Base-by-base conservation (phyloP, 2,329 filamentous ascomycete species). In the Fusarium liriodendri region DNA sequence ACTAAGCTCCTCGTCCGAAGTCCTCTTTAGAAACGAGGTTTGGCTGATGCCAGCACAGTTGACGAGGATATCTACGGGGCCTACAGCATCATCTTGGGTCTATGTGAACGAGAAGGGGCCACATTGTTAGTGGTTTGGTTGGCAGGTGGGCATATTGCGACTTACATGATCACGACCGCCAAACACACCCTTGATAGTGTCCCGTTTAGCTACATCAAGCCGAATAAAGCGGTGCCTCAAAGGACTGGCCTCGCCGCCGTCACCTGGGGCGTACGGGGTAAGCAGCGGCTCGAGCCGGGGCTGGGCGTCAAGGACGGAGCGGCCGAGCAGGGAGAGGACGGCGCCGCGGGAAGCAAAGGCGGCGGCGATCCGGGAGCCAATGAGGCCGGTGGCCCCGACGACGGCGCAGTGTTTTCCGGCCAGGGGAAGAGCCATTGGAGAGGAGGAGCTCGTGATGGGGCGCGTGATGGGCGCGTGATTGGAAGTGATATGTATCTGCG, bases 21-120 rank as follows among this genome's bases (percentile, higher is more conserved):
- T 90, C 11, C 86, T 84, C 52, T 89, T 83, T n/a, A 97, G 86
- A 1, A 94, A 84, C 0, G 87, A 89, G 14, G 87, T 87, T 74
- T 95, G 91, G 0, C 92, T 87, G 25, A 95, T 85, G 11, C 95
- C 95, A 0, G 95, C 95, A 29, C 93, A 93, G 79, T 97, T 97
- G 72, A 97, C 88, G 1, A 97, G 88, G 33, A 96, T 85, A 77
- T 90, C 86, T 10, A 85, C 74, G 10, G 79, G 77, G 0, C 83
- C 83, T 38, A 84, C 78, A 40, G 67, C 35, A 57, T 67, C 47
- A 32, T 73, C 64, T 42, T 59, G 62, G 5, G 40, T 40, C 73
- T 75, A 27, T 61, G 13, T 11, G 45, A 50, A 25, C 5, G 6
- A 33, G 7, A 37, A 64, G 32, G 25, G 58, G 29, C 18, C 13